Evolutionary conservation across 495 filamentous ascomycete species (phyloP).

Genomic region (Entonaema liquescens): DNA sequence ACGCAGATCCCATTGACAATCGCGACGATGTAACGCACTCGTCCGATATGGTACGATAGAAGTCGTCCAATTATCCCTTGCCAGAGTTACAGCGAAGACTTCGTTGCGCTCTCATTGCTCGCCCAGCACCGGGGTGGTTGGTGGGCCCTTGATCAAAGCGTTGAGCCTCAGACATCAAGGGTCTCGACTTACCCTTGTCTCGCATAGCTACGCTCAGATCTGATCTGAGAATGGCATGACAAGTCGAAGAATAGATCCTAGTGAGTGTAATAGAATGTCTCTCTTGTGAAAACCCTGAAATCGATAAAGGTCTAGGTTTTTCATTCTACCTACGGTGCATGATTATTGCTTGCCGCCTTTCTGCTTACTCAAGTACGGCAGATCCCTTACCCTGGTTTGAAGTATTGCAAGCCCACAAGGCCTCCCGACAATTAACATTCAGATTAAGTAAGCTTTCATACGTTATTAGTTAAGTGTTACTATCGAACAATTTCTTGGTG

Average conservation of each 20-base stretch:
- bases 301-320: slow-evolving; percentile 20
- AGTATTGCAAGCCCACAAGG: neutral
- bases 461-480: neutral
- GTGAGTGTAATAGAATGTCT: slow-evolving; percentile 5
- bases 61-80: slow-evolving; percentile 35
- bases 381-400: neutral
- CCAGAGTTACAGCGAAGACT: slow-evolving; percentile 20
- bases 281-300: slow-evolving; percentile 15
- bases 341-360: neutral
- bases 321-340: neutral
- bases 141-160: slow-evolving; percentile 44
- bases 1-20: slow-evolving; percentile 35
- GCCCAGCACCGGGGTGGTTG: slow-evolving; percentile 11
- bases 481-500: neutral
- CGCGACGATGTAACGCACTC: slow-evolving; percentile 37
- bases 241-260: slow-evolving; percentile 31
- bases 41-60: slow-evolving; percentile 47
- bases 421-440: neutral
- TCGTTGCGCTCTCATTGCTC: slow-evolving; percentile 21
- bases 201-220: slow-evolving; percentile 33
- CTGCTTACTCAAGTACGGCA: neutral
- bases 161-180: slow-evolving; percentile 44
- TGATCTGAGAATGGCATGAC: slow-evolving; percentile 48
- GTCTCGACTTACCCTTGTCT: slow-evolving; percentile 40
- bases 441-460: neutral